Conservation (phyloP, 2,329 filamentous ascomycete genomes). For the Colletotrichum tanaceti region DNA sequence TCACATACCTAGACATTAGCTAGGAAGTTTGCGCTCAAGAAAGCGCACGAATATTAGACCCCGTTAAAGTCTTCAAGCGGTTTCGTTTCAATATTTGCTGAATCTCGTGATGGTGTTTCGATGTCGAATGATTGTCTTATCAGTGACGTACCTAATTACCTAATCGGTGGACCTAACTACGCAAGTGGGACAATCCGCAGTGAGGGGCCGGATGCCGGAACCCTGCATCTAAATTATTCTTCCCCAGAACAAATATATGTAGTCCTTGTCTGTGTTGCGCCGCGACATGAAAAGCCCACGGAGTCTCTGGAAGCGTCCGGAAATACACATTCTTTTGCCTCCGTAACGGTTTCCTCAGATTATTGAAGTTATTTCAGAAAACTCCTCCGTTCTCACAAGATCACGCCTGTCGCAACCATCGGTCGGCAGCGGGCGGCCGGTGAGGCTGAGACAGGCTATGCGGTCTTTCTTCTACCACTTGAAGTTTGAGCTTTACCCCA, state of each 20-base stretch:
- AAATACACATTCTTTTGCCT: slow-evolving; percentile 42
- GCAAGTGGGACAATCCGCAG: slow-evolving; percentile 13
- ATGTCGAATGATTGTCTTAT: slow-evolving; percentile 15
- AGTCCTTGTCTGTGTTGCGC: slow-evolving; percentile 4
- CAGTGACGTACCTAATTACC: slow-evolving; percentile 38
- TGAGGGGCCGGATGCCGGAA: slow-evolving; percentile 4
- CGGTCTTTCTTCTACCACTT: slow-evolving; percentile 73
- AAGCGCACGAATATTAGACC: slow-evolving; percentile 40
- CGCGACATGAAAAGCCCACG: slow-evolving; percentile 21
- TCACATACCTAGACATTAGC: slow-evolving; percentile 32
- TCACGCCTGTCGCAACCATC: neutral
- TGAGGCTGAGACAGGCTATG: slow-evolving; percentile 56
- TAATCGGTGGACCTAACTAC: slow-evolving; percentile 11
- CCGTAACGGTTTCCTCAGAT: neutral
- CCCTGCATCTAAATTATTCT: slow-evolving; percentile 17
- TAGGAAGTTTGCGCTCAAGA: slow-evolving; percentile 23
- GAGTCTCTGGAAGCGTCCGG: slow-evolving; percentile 4
- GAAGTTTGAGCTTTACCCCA: slow-evolving; percentile 73
- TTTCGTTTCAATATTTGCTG: neutral
- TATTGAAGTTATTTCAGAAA: neutral
- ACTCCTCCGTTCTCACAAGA: neutral
- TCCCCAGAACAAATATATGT: slow-evolving; percentile 8
- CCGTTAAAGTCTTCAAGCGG: slow-evolving; percentile 18
- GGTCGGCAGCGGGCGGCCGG: slow-evolving; percentile 9
- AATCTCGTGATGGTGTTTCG: neutral